Percentiles rank a stretch among this genome's conserved stretches.
These are phyloP conservation scores for Aureobasidium uvarum DNA, from an alignment of 2,329 filamentous ascomycete species.

Conservation along the genomic window DNA sequence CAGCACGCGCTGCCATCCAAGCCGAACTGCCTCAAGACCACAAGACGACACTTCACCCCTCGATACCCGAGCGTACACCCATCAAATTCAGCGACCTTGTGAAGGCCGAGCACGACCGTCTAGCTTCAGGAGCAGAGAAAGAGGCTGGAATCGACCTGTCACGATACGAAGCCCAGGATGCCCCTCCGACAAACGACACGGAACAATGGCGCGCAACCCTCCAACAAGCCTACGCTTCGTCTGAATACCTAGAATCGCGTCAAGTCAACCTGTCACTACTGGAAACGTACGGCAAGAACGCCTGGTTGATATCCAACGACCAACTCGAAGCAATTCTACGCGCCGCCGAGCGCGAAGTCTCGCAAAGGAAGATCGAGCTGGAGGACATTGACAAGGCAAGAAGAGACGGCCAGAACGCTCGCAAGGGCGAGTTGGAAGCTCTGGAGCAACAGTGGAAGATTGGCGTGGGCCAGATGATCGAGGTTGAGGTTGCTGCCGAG, in stretches of 20 bases:
- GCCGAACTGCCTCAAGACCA: slow-evolving; percentile 59
- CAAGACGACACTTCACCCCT: slow-evolving; percentile 55
- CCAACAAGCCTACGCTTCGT: slow-evolving; percentile 57
- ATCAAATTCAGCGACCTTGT: slow-evolving; percentile 66
- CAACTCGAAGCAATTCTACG: slow-evolving; percentile 71
- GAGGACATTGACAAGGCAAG: slow-evolving; percentile 71
- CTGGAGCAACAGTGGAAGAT: slow-evolving; percentile 77
- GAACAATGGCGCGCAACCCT: slow-evolving; percentile 53
- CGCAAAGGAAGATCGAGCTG: slow-evolving; percentile 63
- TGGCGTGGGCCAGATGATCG: slow-evolving; percentile 74
- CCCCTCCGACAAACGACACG: slow-evolving; percentile 47
- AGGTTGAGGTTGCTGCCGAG: slow-evolving; percentile 84
- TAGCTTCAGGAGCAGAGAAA: slow-evolving; percentile 52
- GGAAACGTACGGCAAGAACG: slow-evolving; percentile 79
- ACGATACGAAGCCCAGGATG: slow-evolving; percentile 78
- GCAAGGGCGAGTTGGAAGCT: slow-evolving; percentile 67
- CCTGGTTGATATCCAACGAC: slow-evolving; percentile 84
- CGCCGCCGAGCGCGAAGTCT: slow-evolving; percentile 71
- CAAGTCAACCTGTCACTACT: slow-evolving; percentile 68
- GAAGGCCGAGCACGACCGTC: slow-evolving; percentile 64
- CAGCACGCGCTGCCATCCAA: slow-evolving; percentile 67
- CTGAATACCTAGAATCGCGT: slow-evolving; percentile 57
- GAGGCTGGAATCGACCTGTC: slow-evolving; percentile 66
- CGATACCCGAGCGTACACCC: slow-evolving; percentile 54
- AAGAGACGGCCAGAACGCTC: slow-evolving; percentile 66